phyloP scores from a whole-genome alignment of 1,284 basidiomycete genomes.

The Schizophyllum commune region DNA sequence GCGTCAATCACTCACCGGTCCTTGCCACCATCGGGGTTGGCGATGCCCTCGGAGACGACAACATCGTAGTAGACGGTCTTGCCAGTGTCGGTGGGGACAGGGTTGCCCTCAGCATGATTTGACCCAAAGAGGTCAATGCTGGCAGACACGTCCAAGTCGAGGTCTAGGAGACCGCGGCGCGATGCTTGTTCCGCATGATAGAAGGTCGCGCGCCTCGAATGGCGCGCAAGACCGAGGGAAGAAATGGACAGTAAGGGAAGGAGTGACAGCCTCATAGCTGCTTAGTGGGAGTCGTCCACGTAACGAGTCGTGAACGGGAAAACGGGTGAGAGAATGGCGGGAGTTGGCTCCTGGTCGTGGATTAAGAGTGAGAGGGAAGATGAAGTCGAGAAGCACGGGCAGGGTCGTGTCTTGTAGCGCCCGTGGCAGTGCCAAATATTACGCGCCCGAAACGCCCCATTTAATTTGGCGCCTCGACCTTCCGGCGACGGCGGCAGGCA shows the following conservation, averaged over 20 bases:
- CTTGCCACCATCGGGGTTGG: constrained; percentile 2
- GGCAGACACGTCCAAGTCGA: neutral
- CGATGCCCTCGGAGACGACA: neutral
- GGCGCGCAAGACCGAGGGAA: neutral
- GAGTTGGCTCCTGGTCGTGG: neutral
- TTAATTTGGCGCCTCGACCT: neutral
- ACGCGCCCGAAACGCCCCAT: neutral
- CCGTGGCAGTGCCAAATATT: neutral
- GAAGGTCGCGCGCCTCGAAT: neutral
- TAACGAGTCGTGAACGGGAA: neutral
- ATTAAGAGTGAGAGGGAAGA: neutral
- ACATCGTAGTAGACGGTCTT: constrained; percentile 1
- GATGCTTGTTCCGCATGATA: too few species aligned
- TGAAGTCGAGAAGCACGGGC: neutral
- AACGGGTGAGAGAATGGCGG: neutral
- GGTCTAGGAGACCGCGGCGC: neutral
- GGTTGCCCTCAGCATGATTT: neutral
- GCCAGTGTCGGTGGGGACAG: neutral
- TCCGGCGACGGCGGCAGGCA: neutral
- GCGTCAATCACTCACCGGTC: neutral
- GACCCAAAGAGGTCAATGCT: neutral
- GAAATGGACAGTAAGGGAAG: neutral
- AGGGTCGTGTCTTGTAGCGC: neutral
- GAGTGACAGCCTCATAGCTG: neutral
- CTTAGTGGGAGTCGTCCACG: neutral